Evolutionary conservation across 352 stramenopile species (phyloP), one percentile per base, ranked within the genome.

Genomic region (Phytopythium sindhum): DNA sequence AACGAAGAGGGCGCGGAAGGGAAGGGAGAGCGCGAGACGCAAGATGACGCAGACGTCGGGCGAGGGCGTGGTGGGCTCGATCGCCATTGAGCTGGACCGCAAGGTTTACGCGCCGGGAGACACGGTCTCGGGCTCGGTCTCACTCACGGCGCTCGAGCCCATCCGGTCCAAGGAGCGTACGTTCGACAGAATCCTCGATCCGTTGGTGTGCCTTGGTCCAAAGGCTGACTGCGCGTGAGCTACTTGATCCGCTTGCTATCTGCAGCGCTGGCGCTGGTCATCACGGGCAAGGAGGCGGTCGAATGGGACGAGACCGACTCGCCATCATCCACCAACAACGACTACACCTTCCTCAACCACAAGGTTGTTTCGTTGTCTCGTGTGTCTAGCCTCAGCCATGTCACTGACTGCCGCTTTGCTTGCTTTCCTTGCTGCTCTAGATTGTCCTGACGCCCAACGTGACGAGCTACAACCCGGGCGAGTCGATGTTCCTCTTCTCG

Each of bases 341-440:
- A 75, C 56, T 62, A 73, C 53, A 73, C 65, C 23, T 75, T 78
- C 57, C 52, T 78, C 17, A 62, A 73, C 26, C 54, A 78, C 23
- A 74, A 72, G 64, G 70, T 77, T 42, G 10, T 39, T 19, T 2
- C 4, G 45, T 4, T 33, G 2, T 9, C 45, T 52, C 28, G 47
- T 19, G 45, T 28, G 23, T 28, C 45, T 12, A 26, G 4, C 19
- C 45, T 52, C n/a, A 11, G 11, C 29, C 28, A 26, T 12, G 9
- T 24, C 7, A 9, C 26, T n/a, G 23, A 56, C 17, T 19, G 21
- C 23, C n/a, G 1, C 50, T 19, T 31, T 56, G 26, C 57, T 10
- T 11, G 33, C 10, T 8, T 0, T 62, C 11, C 11, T 21, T 10
- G 14, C 5, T 3, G 10, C 11, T 50, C 4, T 21, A 75, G 71